Conservation (phyloP, 169 alveolate species). For the Eimeria zaria region DNA sequence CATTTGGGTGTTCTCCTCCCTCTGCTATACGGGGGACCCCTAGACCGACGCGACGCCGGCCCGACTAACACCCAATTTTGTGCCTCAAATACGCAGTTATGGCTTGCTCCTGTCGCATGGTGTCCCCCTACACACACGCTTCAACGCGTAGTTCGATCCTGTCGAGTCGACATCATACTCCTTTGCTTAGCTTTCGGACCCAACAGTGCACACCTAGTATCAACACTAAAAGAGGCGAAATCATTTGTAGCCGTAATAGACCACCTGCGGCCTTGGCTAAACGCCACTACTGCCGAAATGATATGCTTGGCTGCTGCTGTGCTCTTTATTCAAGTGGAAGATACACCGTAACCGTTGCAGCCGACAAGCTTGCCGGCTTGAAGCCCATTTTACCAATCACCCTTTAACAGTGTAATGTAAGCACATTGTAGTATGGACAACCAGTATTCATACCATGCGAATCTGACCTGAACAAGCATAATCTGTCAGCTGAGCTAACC, state of each 20-base stretch:
- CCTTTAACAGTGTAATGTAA: not conserved
- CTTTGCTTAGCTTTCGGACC: not conserved
- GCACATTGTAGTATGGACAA: not conserved
- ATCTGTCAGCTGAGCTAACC: not conserved
- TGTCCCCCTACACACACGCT: not conserved
- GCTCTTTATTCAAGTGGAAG: not conserved
- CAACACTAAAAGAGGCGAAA: not conserved
- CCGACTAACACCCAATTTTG: not conserved
- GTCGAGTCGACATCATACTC: not conserved
- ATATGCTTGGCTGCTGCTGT: not conserved
- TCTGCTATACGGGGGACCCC: not conserved
- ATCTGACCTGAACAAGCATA: not conserved
- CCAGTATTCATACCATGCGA: not conserved
- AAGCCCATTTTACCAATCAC: not conserved
- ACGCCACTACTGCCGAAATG: not conserved
- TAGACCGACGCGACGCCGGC: not conserved
- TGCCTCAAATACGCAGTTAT: not conserved
- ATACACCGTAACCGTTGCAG: not conserved
- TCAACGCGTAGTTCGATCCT: not conserved
- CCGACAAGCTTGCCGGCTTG: not conserved
- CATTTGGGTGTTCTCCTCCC: not conserved
- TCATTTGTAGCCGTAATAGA: not conserved
- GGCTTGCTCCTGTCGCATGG: not conserved
- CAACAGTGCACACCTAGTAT: not conserved
- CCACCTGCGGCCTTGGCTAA: not conserved